Conservation (phyloP, 352 stramenopile genomes). For the Globisporangium radiosum region DNA sequence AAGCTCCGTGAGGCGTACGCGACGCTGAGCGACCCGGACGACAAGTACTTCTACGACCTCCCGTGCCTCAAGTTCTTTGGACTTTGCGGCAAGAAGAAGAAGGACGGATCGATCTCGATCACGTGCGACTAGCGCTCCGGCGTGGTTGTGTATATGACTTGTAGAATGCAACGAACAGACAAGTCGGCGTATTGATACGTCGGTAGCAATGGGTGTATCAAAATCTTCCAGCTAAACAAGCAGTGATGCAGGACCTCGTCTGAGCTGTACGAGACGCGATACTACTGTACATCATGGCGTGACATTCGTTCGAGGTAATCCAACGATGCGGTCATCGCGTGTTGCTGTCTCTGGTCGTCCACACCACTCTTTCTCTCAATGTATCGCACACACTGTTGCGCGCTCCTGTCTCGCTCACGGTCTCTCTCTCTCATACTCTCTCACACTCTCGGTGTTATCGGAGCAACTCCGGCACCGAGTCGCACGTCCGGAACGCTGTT, state of each 20-base stretch:
- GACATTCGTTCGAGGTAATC: too few species aligned
- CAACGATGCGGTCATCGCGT: background rate
- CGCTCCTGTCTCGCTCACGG: too few species aligned
- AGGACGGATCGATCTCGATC: conserved; percentile 75
- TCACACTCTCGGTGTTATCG: background rate
- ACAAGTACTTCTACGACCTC: conserved; percentile 84
- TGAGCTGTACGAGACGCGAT: background rate
- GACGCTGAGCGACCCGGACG: conserved; percentile 67
- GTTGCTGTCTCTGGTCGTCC: background rate
- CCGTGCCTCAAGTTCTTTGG: conserved; percentile 82
- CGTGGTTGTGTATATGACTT: too few species aligned
- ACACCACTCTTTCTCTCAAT: background rate
- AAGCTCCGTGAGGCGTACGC: conserved; percentile 76
- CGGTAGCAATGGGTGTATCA: background rate
- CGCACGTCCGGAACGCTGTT: background rate
- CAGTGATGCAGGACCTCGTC: background rate
- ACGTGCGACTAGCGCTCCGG: conserved; percentile 27
- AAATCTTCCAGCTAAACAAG: background rate
- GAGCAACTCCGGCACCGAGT: background rate
- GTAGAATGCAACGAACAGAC: too few species aligned
- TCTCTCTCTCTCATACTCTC: too few species aligned
- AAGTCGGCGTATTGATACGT: conserved; percentile 8
- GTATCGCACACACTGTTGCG: too few species aligned
- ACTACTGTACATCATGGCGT: background rate
- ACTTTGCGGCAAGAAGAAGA: conserved; percentile 72